phyloP scores from a whole-genome alignment of 495 filamentous ascomycete genomes.

The Hypoxylon trugodes region DNA sequence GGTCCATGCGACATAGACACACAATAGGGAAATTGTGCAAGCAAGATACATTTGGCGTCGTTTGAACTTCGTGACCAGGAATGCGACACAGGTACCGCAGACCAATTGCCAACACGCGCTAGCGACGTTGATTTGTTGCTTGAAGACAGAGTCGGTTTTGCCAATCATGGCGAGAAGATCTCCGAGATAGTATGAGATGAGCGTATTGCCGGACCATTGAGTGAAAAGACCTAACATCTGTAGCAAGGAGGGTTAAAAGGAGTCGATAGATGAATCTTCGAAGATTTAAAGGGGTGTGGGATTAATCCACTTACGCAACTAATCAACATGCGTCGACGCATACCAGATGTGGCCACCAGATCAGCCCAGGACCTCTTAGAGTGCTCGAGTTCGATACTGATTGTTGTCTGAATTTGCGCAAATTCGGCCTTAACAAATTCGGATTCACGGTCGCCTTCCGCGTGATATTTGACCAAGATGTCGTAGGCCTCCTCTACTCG shows the following conservation, averaged over 20 bases:
- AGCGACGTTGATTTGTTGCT: constrained; percentile 66
- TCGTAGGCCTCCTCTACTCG: constrained; percentile 61
- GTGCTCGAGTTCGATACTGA: constrained; percentile 57
- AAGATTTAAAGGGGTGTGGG: background rate
- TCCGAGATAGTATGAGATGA: constrained; percentile 65
- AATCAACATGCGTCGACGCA: constrained; percentile 58
- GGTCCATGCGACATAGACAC: constrained; percentile 68
- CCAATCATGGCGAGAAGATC: constrained; percentile 58
- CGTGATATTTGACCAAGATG: constrained; percentile 66
- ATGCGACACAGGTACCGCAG: constrained; percentile 55
- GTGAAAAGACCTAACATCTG: constrained; percentile 63
- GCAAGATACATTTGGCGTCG: constrained; percentile 67
- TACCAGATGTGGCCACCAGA: constrained; percentile 56
- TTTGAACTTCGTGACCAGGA: constrained; percentile 62
- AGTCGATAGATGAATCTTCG: background rate
- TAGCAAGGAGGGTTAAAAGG: background rate
- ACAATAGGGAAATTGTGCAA: constrained; percentile 60
- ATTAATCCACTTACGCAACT: constrained; percentile 40
- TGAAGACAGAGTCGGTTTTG: constrained; percentile 59
- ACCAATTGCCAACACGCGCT: constrained; percentile 66
- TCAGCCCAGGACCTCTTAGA: constrained; percentile 59
- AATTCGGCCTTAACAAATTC: constrained; percentile 61
- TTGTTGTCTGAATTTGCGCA: constrained; percentile 62
- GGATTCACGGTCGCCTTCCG: constrained; percentile 59
- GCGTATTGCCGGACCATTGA: constrained; percentile 60